Base-by-base conservation (phyloP, 1,139 yeast genomes). In the Pichia cactophila region DNA sequence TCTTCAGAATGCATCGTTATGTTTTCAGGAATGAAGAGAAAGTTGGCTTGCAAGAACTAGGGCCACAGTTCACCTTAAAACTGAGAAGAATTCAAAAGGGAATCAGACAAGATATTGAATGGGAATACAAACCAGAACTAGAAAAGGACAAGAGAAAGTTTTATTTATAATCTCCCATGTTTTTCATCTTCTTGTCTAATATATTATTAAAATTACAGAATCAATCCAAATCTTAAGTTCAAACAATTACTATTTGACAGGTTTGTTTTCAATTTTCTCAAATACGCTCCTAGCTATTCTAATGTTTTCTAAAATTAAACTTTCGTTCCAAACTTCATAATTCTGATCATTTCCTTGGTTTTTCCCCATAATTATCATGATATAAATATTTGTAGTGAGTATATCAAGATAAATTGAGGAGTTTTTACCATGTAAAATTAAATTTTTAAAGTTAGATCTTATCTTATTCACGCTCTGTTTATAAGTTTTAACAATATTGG, bases 111-210 rank as follows among this genome's bases (percentile, higher is more conserved):
- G 97, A 92, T 60, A 75, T 87, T 33, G 96, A 88, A 62, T 92
- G 97, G 97, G 97, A 92, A 68, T 95, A 89, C 69, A 80, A 87
- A 59, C 84, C 97, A 14, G 95, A 86, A 58, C 90, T 92, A 97
- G 97, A 92, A 68, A 83, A 85, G 63, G 97, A 92, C 65, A 92
- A 89, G 81, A 82, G 82, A 69, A 88, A 87, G 78, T 92, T 92
- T 65, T 85, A 88, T 65, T 71, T 90, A 59, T 90, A 72, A 69
- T n/a, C 28, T 38, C 12, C 8, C 16, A 38, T 10, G 26, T 31
- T 7, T 43, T 26, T 26, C 26, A 28, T 10, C 5, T 42, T 23
- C 5, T 12, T n/a, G 29, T 6, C n/a, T 39, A 4, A 41, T 20
- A 36, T 20, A 36, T 26, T 28, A 26, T 14, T 23, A 23, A 23